Base-by-base conservation (phyloP, 208 protist genomes). In the Leishmania arabica region DNA sequence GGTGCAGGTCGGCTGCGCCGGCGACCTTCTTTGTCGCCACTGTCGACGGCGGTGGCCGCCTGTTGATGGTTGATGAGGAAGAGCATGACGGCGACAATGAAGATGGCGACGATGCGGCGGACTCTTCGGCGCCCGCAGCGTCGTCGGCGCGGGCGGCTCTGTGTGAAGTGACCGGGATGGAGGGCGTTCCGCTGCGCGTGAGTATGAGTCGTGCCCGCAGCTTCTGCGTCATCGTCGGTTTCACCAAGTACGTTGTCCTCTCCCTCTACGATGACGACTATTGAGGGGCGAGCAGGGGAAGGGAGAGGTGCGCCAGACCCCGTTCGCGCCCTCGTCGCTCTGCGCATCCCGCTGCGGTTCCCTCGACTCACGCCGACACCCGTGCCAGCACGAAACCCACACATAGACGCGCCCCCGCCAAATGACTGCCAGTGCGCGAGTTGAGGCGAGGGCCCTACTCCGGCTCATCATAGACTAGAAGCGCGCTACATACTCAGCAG, bases 141-240 rank as follows among this genome's bases (percentile, higher is more conserved):
- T 15, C 74, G 19, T 72, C 64, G 13, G 9, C 56, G 45, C 60
- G 72, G 27, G 72, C 71, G 11, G 81, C 76, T 0, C 37, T 83
- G 70, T 79, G 90, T 8, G 89, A 93, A 37, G 87, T 95, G 4
- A 84, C 83, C 9, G 91, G 91, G 0, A 88, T 93, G 80, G 85
- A 84, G 49, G 75, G 68, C 11, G 82, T 75, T 19, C 86, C 87
- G 34, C 79, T 95, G 58, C 84, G 84, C 37, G 87, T 84, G 42
- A 92, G 89, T 42, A 86, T 95, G 42, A 95, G 93, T 77, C 77
- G 85, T 11, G 84, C 83, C 13, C 85, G 92, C 37, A 89, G 90
- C 69, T 97, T 97, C 80, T 84, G 82, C 77, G 93, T 97, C 6
- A 72, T 97, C 13, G 91, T 87, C 31, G 85, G 85, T 13, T 80